These are phyloP conservation scores for Chrysosphaeria jannelii DNA, from an alignment of 2,329 filamentous ascomycete genomes.

Conservation along the genomic window DNA sequence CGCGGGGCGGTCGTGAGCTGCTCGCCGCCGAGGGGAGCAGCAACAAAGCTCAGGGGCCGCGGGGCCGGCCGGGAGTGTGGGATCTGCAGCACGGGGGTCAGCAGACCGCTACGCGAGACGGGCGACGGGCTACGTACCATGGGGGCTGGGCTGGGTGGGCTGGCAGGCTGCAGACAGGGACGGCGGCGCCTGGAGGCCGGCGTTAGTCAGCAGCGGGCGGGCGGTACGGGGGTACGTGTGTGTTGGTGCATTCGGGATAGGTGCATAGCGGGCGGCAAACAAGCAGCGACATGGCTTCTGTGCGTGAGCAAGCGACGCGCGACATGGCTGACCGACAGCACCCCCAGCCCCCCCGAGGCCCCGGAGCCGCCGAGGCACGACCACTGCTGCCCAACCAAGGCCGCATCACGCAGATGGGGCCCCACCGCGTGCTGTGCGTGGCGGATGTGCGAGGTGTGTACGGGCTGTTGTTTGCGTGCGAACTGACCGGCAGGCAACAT, in stretches of 20 bases:
- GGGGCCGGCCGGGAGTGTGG: no score
- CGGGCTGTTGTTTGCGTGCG: conserved; percentile 2
- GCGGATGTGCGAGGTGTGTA: conserved; percentile 38
- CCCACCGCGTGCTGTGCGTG: conserved; percentile 36
- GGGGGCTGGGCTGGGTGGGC: no score
- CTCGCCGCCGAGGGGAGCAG: conserved; percentile 22
- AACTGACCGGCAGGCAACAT: conserved; percentile 40
- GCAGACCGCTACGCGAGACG: background rate
- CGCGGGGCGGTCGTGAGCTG: conserved; percentile 9
- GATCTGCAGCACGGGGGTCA: background rate
- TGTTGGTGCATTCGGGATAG: no score
- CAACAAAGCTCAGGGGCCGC: conserved; percentile 52
- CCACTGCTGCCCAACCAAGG: conserved; percentile 38
- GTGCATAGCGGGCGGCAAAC: no score
- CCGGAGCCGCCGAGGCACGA: conserved; percentile 26
- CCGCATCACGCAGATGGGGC: conserved; percentile 31
- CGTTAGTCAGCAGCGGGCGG: no score
- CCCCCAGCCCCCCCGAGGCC: conserved; percentile 14
- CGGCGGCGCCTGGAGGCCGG: no score
- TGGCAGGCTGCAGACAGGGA: no score
- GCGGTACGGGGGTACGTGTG: no score
- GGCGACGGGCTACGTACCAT: no score
- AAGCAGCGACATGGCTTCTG: no score
- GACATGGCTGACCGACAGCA: conserved; percentile 37
- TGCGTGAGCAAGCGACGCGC: no score